Conservation (phyloP, 2,329 filamentous ascomycete species). For the Aspergillus uvarum region DNA sequence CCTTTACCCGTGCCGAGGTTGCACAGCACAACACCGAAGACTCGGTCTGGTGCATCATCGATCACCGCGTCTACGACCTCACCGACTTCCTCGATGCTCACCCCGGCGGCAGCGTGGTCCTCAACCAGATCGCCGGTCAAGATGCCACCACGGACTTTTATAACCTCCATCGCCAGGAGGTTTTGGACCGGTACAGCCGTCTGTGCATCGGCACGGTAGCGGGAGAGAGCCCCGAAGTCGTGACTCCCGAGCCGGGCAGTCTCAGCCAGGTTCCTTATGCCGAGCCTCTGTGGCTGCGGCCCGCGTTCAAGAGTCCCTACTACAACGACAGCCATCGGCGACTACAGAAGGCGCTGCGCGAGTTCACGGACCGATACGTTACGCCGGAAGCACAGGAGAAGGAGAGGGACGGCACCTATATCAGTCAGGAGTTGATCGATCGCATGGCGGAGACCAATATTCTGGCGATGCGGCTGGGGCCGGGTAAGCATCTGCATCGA, state of each 20-base stretch:
- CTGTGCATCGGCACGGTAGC: conserved; percentile 74
- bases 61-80: conserved; percentile 83
- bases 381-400: conserved; percentile 73
- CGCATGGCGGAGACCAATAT: conserved; percentile 73
- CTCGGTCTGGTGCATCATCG: conserved; percentile 79
- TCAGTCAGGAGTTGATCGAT: conserved; percentile 70
- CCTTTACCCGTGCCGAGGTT: conserved; percentile 59
- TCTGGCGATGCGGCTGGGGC: conserved; percentile 78
- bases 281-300: conserved; percentile 79
- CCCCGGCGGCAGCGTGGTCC: conserved; percentile 76
- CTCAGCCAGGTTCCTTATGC: conserved; percentile 77
- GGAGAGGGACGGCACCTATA: conserved; percentile 70
- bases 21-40: conserved; percentile 74
- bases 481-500: conserved; percentile 77
- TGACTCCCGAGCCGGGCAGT: conserved; percentile 68
- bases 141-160: conserved; percentile 84
- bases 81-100: conserved; percentile 83
- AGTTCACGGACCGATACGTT: conserved; percentile 71
- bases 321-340: conserved; percentile 72
- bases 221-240: conserved; percentile 72
- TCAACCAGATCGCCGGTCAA: conserved; percentile 75
- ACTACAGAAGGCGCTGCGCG: conserved; percentile 67
- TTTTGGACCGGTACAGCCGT: conserved; percentile 73
- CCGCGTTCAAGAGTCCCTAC: conserved; percentile 75
- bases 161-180: conserved; percentile 88